These are phyloP conservation scores for Ormosia emarginata DNA, from an alignment of 306 rosid species.

Conservation along the genomic window DNA sequence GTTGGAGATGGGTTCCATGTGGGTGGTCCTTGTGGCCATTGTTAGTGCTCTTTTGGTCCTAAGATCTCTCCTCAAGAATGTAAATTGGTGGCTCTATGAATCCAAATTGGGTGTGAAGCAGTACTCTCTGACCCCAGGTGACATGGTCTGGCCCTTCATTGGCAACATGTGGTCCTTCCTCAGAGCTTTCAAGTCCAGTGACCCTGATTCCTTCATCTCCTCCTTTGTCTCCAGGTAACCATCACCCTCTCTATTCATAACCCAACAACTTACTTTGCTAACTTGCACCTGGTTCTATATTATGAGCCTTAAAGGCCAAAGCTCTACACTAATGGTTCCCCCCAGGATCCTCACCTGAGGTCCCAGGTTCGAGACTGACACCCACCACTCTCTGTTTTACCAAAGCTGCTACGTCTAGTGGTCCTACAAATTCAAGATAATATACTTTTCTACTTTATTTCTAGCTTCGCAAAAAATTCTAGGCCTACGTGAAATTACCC, in stretches of 20 bases:
- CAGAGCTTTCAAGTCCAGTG: slow-evolving; percentile 70
- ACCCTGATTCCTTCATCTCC: slow-evolving; percentile 78
- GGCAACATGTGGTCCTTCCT: slow-evolving; percentile 99
- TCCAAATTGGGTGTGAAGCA: slow-evolving; percentile 48
- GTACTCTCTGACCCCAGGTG: slow-evolving; percentile 79
- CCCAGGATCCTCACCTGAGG: background rate
- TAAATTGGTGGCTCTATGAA: slow-evolving; percentile 65
- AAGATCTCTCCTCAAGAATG: slow-evolving; percentile 40
- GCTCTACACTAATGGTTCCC: background rate
- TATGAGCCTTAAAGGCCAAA: background rate
- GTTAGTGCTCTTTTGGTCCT: slow-evolving; percentile 16
- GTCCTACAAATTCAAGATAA: slow-evolving; percentile 9
- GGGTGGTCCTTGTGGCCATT: slow-evolving; percentile 19
- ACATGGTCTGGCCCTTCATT: slow-evolving; percentile 84
- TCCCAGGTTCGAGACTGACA: background rate
- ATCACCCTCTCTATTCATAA: background rate
- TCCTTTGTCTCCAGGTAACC: slow-evolving; percentile 62
- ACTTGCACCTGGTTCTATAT: background rate
- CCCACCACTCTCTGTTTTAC: background rate
- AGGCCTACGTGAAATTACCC: background rate
- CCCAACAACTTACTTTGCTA: background rate
- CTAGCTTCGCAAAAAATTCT: background rate
- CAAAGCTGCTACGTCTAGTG: slow-evolving; percentile 28
- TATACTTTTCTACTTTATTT: slow-evolving; percentile 5
- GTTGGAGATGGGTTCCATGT: slow-evolving; percentile 23